These are phyloP conservation scores for Cyberlindnera subsufficiens DNA, from an alignment of 805 yeast genomes.

Conservation along the genomic window DNA sequence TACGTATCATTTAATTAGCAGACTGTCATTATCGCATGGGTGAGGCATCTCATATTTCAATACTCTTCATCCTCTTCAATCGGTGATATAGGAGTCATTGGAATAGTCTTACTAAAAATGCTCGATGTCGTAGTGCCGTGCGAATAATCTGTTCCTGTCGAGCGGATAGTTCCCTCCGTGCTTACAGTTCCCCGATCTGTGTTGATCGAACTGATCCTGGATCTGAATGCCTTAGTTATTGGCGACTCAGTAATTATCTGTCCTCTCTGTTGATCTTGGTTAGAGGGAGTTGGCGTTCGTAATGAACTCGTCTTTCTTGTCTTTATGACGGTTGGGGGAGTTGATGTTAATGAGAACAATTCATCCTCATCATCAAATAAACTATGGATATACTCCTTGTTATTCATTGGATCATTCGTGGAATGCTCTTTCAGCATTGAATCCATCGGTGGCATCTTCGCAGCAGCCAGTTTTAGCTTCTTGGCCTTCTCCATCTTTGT, in stretches of 20 bases:
- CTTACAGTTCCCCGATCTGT: background rate
- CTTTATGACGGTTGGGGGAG: background rate
- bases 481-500: conserved; percentile 14
- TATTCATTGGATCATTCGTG: background rate
- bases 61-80: conserved; percentile 19
- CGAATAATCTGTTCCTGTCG: background rate
- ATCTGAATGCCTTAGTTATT: conserved; percentile 16
- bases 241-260: conserved; percentile 5
- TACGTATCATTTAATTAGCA: no score
- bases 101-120: conserved; percentile 12
- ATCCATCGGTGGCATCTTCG: conserved; percentile 1
- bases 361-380: background rate
- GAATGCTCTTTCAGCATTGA: conserved; percentile 5
- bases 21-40: background rate
- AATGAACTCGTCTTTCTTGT: background rate
- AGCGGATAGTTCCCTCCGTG: background rate
- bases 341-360: background rate
- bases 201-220: conserved; percentile 11
- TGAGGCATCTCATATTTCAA: background rate
- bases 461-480: conserved; percentile 3
- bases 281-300: background rate
- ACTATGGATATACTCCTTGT: background rate
- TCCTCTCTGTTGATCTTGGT: background rate
- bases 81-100: conserved; percentile 16
- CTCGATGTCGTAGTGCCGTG: conserved; percentile 6